phyloP scores from a whole-genome alignment of 2,329 filamentous ascomycete genomes.

The Cladorrhinum sp. region DNA sequence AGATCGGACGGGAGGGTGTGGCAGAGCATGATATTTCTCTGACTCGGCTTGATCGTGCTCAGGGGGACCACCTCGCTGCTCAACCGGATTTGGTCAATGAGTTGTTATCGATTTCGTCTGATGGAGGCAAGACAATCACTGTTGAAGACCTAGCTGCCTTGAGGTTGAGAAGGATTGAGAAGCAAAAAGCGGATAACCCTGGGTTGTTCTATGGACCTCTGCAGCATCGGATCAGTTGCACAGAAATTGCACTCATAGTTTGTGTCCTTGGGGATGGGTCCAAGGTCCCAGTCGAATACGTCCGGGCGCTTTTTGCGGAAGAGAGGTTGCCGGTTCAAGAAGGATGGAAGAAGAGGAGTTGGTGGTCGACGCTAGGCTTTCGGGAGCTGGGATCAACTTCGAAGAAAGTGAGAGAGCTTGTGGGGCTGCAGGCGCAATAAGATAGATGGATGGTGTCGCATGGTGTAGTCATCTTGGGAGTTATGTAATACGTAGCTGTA shows the following conservation, averaged over 20 bases:
- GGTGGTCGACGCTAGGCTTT: not conserved
- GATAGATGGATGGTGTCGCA: no score
- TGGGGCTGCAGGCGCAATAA: no score
- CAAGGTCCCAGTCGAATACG: not conserved
- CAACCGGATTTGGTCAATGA: not conserved
- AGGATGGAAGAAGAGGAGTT: not conserved
- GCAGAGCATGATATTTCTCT: conserved; percentile 1
- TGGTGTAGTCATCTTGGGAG: no score
- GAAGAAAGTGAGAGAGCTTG: not conserved
- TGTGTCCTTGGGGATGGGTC: not conserved
- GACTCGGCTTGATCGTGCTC: not conserved
- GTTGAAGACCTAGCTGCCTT: not conserved
- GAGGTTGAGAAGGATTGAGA: not conserved
- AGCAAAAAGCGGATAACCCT: not conserved
- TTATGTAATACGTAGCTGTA: no score
- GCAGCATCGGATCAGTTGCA: not conserved
- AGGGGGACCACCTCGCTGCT: not conserved
- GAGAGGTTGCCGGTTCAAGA: not conserved
- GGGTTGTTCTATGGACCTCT: not conserved
- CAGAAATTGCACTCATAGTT: not conserved
- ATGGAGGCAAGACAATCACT: not conserved
- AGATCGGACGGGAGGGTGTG: not conserved
- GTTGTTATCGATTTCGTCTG: not conserved
- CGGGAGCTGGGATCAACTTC: not conserved
- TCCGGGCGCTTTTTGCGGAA: not conserved